Evolutionary conservation across 2,329 filamentous ascomycete species (phyloP).

Genomic region (Escovopsis sp.): DNA sequence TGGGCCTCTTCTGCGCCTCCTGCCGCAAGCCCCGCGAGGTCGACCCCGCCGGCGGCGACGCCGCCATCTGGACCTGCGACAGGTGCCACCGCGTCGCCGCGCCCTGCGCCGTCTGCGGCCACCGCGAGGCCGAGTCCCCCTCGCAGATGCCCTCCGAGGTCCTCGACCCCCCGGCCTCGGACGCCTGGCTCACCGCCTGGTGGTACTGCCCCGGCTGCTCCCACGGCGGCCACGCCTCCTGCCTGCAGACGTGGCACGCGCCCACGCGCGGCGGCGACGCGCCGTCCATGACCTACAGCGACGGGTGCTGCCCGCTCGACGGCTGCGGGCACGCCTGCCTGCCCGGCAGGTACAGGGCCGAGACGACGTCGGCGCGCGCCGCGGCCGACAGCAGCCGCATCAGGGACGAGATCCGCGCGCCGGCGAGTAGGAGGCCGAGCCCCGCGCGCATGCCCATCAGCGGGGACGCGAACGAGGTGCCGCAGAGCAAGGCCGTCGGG

Average conservation of each 20-base stretch:
- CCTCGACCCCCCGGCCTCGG: constrained; percentile 10
- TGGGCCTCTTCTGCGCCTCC: constrained; percentile 37
- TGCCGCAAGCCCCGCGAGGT: constrained; percentile 44
- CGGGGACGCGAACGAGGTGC: constrained; percentile 36
- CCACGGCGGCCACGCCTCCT: constrained; percentile 48
- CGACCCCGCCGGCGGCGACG: constrained; percentile 28
- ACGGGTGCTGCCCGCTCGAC: constrained; percentile 49
- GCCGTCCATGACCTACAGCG: constrained; percentile 22
- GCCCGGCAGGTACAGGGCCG: constrained; percentile 39
- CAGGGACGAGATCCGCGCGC: constrained; percentile 13
- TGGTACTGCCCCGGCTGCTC: constrained; percentile 50
- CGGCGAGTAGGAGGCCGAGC: constrained; percentile 15
- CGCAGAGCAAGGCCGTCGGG: constrained; percentile 46
- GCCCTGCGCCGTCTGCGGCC: constrained; percentile 44
- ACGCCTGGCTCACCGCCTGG: constrained; percentile 31
- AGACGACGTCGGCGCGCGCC: constrained; percentile 27
- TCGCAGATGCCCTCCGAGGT: constrained; percentile 21
- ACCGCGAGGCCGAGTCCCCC: constrained; percentile 33
- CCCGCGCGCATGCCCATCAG: constrained; percentile 9
- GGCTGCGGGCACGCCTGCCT: constrained; percentile 51
- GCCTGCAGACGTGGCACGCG: constrained; percentile 45
- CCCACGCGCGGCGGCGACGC: constrained; percentile 9
- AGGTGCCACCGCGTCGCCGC: constrained; percentile 38
- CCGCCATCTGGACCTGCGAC: constrained; percentile 42
- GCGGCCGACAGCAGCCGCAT: constrained; percentile 25